phyloP scores from a whole-genome alignment of 2,329 filamentous ascomycete species.

The Blastomyces silverae region DNA sequence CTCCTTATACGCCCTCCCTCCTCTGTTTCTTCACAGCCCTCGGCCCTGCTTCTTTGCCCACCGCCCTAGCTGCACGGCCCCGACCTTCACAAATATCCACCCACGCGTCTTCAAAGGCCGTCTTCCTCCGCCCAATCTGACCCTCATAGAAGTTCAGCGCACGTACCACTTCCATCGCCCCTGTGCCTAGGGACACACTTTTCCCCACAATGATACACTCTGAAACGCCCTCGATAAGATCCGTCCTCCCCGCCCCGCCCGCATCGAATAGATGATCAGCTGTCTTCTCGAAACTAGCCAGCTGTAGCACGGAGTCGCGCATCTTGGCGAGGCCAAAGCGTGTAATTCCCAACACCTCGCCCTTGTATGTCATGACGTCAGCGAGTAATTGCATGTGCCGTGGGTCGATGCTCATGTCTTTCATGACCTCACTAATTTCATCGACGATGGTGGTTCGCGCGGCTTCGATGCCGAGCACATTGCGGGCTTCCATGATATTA shows the following conservation, averaged over 20 bases:
- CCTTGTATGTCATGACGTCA: slow-evolving; percentile 99
- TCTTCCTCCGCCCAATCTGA: slow-evolving; percentile 53
- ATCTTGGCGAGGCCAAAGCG: slow-evolving; percentile 95
- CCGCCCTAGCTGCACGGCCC: slow-evolving; percentile 20
- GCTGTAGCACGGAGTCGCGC: slow-evolving; percentile 85
- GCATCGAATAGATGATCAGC: slow-evolving; percentile 96
- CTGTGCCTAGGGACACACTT: slow-evolving; percentile 84
- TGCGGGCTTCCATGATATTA: slow-evolving; percentile 79
- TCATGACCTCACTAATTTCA: slow-evolving; percentile 87
- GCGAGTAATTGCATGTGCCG: slow-evolving; percentile 96
- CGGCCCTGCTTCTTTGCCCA: slow-evolving; percentile 13
- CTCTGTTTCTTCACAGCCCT: neutral
- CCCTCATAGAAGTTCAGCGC: slow-evolving; percentile 60
- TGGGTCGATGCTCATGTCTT: slow-evolving; percentile 89
- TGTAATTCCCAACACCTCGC: slow-evolving; percentile 92
- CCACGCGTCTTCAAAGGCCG: slow-evolving; percentile 60
- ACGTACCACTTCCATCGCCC: slow-evolving; percentile 82
- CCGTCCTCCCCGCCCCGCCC: slow-evolving; percentile 82
- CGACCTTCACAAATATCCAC: slow-evolving; percentile 26
- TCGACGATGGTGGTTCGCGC: slow-evolving; percentile 80
- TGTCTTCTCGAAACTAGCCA: slow-evolving; percentile 96
- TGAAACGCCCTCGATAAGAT: slow-evolving; percentile 84
- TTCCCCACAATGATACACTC: slow-evolving; percentile 99
- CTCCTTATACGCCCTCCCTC: neutral
- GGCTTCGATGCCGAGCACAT: slow-evolving; percentile 91